Conservation (phyloP, 2,329 filamentous ascomycete genomes). For the Coniochaeta hoffmannii region DNA sequence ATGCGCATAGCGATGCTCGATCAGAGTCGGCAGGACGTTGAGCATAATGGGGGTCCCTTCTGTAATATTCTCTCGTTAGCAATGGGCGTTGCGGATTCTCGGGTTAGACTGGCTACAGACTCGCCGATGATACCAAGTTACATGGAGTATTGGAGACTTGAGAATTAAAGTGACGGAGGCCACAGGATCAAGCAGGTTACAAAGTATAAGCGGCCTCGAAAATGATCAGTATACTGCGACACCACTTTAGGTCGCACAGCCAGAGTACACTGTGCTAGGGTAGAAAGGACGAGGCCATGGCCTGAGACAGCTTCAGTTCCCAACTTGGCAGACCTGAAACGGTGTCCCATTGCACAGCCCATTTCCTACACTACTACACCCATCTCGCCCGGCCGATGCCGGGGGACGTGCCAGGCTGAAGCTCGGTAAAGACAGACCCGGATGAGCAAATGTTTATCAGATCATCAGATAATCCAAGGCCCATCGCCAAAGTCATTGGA, state of each 20-base stretch:
- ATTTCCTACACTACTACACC: no score
- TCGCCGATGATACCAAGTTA: neutral
- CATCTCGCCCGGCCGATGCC: no score
- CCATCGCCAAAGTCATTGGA: neutral
- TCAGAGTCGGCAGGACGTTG: neutral
- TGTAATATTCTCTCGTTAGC: neutral
- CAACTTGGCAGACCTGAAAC: no score
- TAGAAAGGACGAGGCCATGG: no score
- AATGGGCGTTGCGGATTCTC: neutral
- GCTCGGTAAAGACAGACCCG: neutral
- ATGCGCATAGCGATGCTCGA: neutral
- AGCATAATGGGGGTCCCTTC: neutral
- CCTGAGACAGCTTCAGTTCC: no score
- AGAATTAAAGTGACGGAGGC: no score
- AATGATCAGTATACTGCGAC: no score
- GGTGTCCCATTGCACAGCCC: no score
- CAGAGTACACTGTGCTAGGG: no score
- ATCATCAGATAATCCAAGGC: neutral
- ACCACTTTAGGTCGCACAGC: no score
- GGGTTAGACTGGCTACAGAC: neutral
- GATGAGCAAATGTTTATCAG: neutral
- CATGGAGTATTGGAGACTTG: neutral
- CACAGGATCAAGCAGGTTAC: no score
- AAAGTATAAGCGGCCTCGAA: no score
- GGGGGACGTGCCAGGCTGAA: neutral